Base-by-base conservation (phyloP, 2,329 filamentous ascomycete genomes). In the Ustilaginoidea virens region DNA sequence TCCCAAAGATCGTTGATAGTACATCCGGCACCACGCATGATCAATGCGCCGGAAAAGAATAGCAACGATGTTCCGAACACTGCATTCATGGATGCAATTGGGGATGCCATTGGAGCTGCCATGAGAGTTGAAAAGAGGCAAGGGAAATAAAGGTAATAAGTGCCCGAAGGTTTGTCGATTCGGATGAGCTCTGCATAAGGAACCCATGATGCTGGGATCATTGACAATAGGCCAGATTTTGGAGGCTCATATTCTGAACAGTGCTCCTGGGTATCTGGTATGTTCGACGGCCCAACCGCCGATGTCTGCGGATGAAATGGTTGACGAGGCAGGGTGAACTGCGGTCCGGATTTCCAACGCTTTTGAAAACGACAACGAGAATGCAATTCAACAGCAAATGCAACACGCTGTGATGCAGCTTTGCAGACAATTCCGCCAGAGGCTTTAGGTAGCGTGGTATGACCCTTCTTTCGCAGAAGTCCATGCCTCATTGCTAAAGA, bases 1-100 rank as follows among this genome's bases (percentile, higher is more conserved):
- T 92, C 85, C 79, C 82, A 86, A 28, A 92, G 70, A 48, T 93
- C 85, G 48, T 92, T 92, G 55, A 92, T 83, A 12, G 79, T 79
- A 52, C 85, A 92, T 29, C 82, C 82, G 13, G 82, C 81, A 27
- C 85, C 80, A 35, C 85, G 78, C 80, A 92, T 90, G 39, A 92
- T 67, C 25, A 92, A 49, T 4, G 81, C 79, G 28, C 82, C 83
- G 2, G 71, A 62, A 43, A 79, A 69, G 55, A 92, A 90, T 27
- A 90, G 66, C 2, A 68, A 45, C 1, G 68, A 66, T 0, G 76
- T 83, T 27, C 70, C 65, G 17, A 78, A 39, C 12, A 82, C 71
- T 9, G 74, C 60, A 5, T 60, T 47, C 0, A 78, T 71, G 1
- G 69, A 47, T 3, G 73, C 55, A 41, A 75, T 64, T 0, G 79